Percentiles rank a stretch among this genome's conserved stretches.
Evolutionary conservation across 2,329 filamentous ascomycete species (phyloP).

Genomic region (Paracorniculantispora psalliotae): DNA sequence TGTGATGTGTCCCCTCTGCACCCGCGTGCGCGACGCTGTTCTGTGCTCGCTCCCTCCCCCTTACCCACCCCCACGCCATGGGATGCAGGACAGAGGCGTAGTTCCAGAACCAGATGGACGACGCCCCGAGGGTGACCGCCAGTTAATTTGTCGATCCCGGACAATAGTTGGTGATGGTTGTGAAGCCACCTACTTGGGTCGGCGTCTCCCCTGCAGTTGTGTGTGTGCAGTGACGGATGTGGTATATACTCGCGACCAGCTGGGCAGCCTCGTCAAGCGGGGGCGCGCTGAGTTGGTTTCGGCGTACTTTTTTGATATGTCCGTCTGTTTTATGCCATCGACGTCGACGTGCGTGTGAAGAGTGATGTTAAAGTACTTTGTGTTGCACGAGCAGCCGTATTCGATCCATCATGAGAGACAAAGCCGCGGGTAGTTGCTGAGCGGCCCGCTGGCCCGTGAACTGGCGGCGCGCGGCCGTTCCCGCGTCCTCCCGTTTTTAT

Average conservation of each 20-base stretch:
- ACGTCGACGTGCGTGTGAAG: neutral
- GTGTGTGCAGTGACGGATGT: neutral
- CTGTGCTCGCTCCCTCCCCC: neutral
- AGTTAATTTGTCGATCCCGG: conserved; percentile 2
- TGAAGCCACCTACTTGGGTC: neutral
- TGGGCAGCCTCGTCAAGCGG: neutral
- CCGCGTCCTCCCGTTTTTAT: neutral
- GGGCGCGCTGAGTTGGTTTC: neutral
- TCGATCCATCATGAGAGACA: neutral
- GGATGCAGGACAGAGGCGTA: neutral
- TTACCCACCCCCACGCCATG: neutral
- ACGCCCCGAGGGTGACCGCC: neutral
- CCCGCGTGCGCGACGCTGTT: no score
- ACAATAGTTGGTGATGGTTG: neutral
- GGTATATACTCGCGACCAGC: neutral
- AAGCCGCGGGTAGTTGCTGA: neutral
- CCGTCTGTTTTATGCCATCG: neutral
- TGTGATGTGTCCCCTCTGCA: neutral
- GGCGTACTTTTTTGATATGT: neutral
- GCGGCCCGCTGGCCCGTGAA: neutral
- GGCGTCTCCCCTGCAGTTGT: neutral
- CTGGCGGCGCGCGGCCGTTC: neutral
- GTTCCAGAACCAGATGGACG: neutral
- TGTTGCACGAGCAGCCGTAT: neutral
- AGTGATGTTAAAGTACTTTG: neutral